Evolutionary conservation across 1,139 yeast genomes (phyloP).

Genomic region (Geotrichum histeridarum): DNA sequence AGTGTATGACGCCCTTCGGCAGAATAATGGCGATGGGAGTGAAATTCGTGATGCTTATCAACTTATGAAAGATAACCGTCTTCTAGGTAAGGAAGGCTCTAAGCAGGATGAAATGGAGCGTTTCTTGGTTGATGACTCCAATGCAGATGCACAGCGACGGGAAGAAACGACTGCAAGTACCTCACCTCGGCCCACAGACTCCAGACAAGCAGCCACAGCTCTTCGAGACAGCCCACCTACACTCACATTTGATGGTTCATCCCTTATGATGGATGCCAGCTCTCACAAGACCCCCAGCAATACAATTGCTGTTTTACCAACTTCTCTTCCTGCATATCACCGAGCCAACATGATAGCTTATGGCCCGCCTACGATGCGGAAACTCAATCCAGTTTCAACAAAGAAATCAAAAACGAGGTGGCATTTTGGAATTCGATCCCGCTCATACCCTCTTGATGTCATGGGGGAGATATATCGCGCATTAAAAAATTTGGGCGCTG

Average conservation of each 20-base stretch:
- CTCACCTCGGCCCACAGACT: conserved; percentile 13
- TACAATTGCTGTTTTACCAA: conserved; percentile 87
- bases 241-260: conserved; percentile 36
- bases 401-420: conserved; percentile 92
- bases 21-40: conserved; percentile 47
- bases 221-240: conserved; percentile 34
- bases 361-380: conserved; percentile 38
- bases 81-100: conserved; percentile 36
- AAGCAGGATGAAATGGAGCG: conserved; percentile 34
- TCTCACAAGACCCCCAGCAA: conserved; percentile 41
- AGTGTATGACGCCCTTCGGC: conserved; percentile 64
- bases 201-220: conserved; percentile 18
- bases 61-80: conserved; percentile 77
- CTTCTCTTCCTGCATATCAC: conserved; percentile 90
- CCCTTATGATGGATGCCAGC: conserved; percentile 27
- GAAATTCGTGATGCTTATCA: conserved; percentile 92
- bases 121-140: conserved; percentile 30
- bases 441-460: conserved; percentile 94
- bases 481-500: conserved; percentile 87
- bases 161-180: conserved; percentile 13
- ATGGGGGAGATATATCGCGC: conserved; percentile 99
- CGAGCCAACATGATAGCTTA: conserved; percentile 75
- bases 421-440: conserved; percentile 97
- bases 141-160: conserved; percentile 17
- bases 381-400: conserved; percentile 67